phyloP scores from a whole-genome alignment of 805 yeast genomes.

The Monosporozyma solicola region DNA sequence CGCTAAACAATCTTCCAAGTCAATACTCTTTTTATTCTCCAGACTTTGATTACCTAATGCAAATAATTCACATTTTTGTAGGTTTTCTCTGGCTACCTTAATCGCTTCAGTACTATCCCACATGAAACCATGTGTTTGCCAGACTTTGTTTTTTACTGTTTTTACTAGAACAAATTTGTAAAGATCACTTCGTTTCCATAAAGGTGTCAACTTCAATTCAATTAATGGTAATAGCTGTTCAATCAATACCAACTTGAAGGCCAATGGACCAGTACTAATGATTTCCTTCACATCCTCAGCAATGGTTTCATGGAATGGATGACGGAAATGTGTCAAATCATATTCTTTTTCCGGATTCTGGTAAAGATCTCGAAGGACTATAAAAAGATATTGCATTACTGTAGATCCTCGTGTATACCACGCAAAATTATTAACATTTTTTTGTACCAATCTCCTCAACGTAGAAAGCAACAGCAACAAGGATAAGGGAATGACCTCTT shows the following conservation, averaged over 20 bases:
- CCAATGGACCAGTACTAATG: conserved; percentile 7
- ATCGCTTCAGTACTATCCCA: background rate
- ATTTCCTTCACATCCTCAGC: conserved; percentile 16
- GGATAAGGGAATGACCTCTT: conserved; percentile 17
- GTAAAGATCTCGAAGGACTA: conserved; percentile 19
- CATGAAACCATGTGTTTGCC: conserved; percentile 9
- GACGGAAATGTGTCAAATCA: background rate
- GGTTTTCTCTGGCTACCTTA: background rate
- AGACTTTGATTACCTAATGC: conserved; percentile 8
- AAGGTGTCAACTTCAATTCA: conserved; percentile 17
- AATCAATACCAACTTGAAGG: conserved; percentile 16
- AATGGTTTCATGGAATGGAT: background rate
- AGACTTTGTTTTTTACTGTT: conserved; percentile 19
- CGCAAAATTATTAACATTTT: conserved; percentile 9
- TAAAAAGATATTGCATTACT: conserved; percentile 26
- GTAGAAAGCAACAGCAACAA: conserved; percentile 18
- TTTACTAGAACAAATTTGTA: conserved; percentile 19
- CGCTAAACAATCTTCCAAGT: conserved; percentile 15
- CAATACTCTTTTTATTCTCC: conserved; percentile 7
- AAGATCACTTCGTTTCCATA: conserved; percentile 22
- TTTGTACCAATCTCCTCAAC: conserved; percentile 18
- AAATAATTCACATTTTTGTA: conserved; percentile 12
- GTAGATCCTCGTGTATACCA: conserved; percentile 28
- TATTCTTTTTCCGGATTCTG: conserved; percentile 15
- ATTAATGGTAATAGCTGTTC: conserved; percentile 19